Conservation (phyloP, 306 rosid species). For the Castanopsis chinensis region DNA sequence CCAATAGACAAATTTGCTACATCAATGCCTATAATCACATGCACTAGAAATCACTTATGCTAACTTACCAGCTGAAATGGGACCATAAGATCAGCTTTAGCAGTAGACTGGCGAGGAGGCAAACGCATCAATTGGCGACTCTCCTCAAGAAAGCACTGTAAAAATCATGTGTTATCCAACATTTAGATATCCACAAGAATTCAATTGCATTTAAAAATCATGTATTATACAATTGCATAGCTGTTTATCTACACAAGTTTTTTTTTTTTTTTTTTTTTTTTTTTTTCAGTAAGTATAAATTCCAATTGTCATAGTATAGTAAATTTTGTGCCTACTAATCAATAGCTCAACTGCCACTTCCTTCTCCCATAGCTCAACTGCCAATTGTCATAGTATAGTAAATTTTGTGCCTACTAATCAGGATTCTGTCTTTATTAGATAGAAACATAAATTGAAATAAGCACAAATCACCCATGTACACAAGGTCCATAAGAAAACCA, state of each 20-base stretch:
- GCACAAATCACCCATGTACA: no score
- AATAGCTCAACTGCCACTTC: no score
- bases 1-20: conserved; percentile 12
- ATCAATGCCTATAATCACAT: conserved; percentile 22
- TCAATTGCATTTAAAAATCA: no score
- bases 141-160: conserved; percentile 94
- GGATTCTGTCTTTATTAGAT: no score
- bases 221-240: conserved; percentile 23
- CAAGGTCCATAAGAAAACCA: no score
- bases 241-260: background rate
- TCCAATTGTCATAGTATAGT: no score
- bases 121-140: conserved; percentile 88
- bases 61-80: conserved; percentile 90
- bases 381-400: no score
- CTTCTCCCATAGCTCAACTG: no score
- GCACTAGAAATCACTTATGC: background rate
- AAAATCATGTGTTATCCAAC: conserved; percentile 14
- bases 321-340: no score
- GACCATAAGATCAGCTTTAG: conserved; percentile 96
- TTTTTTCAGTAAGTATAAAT: background rate
- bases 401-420: no score
- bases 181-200: conserved; percentile 7
- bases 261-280: no score
- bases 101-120: conserved; percentile 97
- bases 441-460: no score